These are phyloP conservation scores for Arabidopsis arenosa DNA, from an alignment of 345 rosid genomes.

Conservation along the genomic window DNA sequence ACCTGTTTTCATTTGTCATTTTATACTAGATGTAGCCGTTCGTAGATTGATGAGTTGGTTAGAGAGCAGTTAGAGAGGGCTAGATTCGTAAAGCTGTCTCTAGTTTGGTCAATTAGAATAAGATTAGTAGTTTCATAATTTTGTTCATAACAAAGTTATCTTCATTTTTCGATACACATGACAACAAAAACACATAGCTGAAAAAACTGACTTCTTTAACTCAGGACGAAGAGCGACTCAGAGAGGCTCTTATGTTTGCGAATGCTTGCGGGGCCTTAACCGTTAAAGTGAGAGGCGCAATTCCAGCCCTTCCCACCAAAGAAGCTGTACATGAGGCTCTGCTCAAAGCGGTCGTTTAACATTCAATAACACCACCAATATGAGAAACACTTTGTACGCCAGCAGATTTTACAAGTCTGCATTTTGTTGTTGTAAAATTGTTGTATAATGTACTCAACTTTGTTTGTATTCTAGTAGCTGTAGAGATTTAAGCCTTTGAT, in stretches of 20 bases:
- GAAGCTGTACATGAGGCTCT: constrained; percentile 68
- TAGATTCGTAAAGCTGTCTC: neutral
- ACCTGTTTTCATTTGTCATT: neutral
- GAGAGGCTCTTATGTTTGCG: constrained; percentile 81
- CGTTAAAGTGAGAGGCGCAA: constrained; percentile 88
- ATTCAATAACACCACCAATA: neutral
- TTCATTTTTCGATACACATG: too few species aligned
- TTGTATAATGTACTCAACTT: neutral
- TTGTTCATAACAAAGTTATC: neutral
- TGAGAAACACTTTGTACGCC: neutral
- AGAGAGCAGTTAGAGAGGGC: neutral
- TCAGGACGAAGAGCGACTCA: constrained; percentile 71
- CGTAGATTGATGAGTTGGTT: constrained; percentile 1
- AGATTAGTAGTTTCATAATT: constrained; percentile 1
- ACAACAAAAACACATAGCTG: neutral
- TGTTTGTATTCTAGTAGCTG: constrained; percentile 22
- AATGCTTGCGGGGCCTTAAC: constrained; percentile 96
- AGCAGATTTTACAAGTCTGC: constrained; percentile 1
- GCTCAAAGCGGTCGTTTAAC: constrained; percentile 51
- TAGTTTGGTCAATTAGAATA: neutral
- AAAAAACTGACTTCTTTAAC: constrained; percentile 34
- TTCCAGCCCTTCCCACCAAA: constrained; percentile 86
- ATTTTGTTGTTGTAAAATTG: constrained; percentile 31
- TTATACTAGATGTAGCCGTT: neutral
- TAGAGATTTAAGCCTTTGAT: neutral